phyloP scores from a whole-genome alignment of 495 filamentous ascomycete species.

The Penicillium subrubescens region DNA sequence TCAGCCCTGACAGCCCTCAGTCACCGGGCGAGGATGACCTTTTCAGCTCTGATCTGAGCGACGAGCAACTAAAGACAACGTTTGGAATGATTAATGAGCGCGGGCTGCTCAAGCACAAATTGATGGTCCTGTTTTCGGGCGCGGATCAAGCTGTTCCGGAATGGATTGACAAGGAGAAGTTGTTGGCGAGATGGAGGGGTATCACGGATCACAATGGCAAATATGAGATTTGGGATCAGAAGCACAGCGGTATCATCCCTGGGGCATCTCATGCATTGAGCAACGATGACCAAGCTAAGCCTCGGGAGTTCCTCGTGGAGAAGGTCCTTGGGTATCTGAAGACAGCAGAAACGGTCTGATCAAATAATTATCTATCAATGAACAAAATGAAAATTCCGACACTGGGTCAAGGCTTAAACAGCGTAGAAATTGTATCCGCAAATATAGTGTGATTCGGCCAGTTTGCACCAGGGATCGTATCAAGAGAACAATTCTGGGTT shows the following conservation, averaged over 20 bases:
- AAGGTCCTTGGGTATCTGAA: slow-evolving; percentile 40
- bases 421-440: no score
- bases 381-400: neutral
- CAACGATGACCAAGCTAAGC: slow-evolving; percentile 49
- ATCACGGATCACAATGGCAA: slow-evolving; percentile 46
- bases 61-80: slow-evolving; percentile 54
- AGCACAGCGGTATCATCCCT: slow-evolving; percentile 43
- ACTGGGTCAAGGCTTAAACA: no score
- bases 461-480: no score
- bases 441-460: no score
- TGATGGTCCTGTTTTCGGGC: slow-evolving; percentile 62
- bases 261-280: slow-evolving; percentile 50
- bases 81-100: slow-evolving; percentile 63
- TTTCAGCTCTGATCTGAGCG: slow-evolving; percentile 77
- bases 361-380: neutral
- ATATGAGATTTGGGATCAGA: slow-evolving; percentile 40
- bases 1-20: slow-evolving; percentile 51
- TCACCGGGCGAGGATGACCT: slow-evolving; percentile 76
- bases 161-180: slow-evolving; percentile 60
- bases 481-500: no score
- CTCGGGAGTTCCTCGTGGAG: slow-evolving; percentile 36
- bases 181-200: slow-evolving; percentile 66
- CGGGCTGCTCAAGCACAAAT: slow-evolving; percentile 52
- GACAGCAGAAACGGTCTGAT: slow-evolving; percentile 8
- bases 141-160: slow-evolving; percentile 70